Percentiles rank a stretch among this genome's conserved stretches.
These are phyloP conservation scores for Starmerella riodocensis DNA, from an alignment of 805 yeast species.

Conservation along the genomic window DNA sequence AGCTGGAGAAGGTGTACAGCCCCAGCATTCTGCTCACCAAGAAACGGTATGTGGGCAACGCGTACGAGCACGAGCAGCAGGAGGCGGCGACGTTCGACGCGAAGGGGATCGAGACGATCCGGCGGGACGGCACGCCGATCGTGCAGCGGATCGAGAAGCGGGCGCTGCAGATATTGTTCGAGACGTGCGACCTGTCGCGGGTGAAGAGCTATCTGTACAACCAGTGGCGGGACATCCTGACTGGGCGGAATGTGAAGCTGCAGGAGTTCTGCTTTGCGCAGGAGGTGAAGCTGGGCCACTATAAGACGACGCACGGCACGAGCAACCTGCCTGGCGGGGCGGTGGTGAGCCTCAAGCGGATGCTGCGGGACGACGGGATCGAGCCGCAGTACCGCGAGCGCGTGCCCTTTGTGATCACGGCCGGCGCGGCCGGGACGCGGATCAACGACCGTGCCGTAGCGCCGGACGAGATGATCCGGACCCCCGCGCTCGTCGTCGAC, in stretches of 20 bases:
- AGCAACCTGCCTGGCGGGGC: conserved; percentile 78
- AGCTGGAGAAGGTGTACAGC: conserved; percentile 85
- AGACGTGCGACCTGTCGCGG: conserved; percentile 51
- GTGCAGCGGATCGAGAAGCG: conserved; percentile 72
- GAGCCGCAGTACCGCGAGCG: conserved; percentile 84
- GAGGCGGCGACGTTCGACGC: conserved; percentile 68
- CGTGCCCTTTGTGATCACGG: conserved; percentile 71
- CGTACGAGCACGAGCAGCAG: conserved; percentile 50
- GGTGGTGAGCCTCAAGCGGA: conserved; percentile 49
- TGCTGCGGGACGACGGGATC: conserved; percentile 51
- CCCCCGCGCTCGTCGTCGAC: conserved; percentile 42
- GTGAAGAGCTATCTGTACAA: conserved; percentile 52
- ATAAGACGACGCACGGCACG: conserved; percentile 46
- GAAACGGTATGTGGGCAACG: conserved; percentile 81
- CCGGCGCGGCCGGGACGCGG: conserved; percentile 41
- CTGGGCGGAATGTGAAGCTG: conserved; percentile 45
- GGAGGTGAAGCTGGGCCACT: conserved; percentile 74
- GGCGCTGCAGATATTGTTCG: conserved; percentile 54
- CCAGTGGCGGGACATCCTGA: conserved; percentile 56
- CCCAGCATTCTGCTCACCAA: conserved; percentile 75
- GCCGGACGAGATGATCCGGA: conserved; percentile 55
- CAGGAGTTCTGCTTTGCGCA: conserved; percentile 86
- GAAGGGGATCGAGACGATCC: conserved; percentile 87
- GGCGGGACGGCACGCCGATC: conserved; percentile 91
- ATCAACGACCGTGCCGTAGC: conserved; percentile 66